Evolutionary conservation across 2,329 filamentous ascomycete genomes (phyloP), one percentile per base, ranked within the genome.

Genomic region (Leptographium flavum): DNA sequence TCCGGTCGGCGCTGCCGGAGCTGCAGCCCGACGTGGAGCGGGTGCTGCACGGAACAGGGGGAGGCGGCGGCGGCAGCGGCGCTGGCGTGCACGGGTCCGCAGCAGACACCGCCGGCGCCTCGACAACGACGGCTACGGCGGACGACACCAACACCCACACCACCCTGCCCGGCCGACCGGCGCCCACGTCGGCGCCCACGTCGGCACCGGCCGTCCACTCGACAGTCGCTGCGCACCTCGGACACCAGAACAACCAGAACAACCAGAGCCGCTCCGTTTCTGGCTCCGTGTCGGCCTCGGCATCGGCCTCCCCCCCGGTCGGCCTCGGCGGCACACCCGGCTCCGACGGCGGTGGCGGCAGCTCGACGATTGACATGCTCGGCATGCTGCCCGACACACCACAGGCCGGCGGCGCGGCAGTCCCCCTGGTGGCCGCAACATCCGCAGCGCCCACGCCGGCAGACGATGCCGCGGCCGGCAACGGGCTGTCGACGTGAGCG

Each of bases 1-100:
- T 80, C 59, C 63, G 62, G 33, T 59, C 59, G 33, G 73, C 74
- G 17, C 68, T 79, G 68, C 76, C 76, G 7, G 77, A 80, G 68
- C 56, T 79, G 52, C 55, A 61, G 28, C 67, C 63, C 2, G 75
- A 80, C 49, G 69, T 76, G 14, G 63, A 63, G 10, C 56, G 59
- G 32, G 70, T 79, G 9, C 51, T 78, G 7, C 64, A 63, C 49
- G 74, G 71, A 4, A 33, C 42, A 4, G 45, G 39, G 4, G 32
- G 37, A 11, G 39, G n/a, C n/a, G n/a, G n/a, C n/a, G n/a, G n/a
- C n/a, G n/a, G n/a, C n/a, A n/a, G n/a, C 14, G 21, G 28, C 10
- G 3, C 32, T 19, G 32, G 7, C 17, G 19, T 5, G 19, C 11
- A 19, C 14, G 14, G 3, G 3, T 6, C 31, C 5, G 17, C 11